Evolutionary conservation across 164 flowering plant genomes (phyloP), one percentile per base, ranked within the genome.

Genomic region (Malania oleifera): DNA sequence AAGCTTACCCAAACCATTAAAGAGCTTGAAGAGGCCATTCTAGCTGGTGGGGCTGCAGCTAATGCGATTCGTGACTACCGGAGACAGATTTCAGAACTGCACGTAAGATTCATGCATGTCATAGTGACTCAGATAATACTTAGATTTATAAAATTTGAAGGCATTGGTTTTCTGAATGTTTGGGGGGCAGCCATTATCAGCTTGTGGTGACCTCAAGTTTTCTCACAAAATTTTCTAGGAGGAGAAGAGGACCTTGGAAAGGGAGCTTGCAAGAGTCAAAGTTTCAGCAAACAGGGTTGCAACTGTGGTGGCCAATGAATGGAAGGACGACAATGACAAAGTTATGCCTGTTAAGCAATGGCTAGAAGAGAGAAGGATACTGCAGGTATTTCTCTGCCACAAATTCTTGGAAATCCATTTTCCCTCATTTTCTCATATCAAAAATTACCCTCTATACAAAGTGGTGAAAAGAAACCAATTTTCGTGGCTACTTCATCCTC

Each of bases 301-400:
- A 34, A 70, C 81, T 41, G 84, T 77, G 38, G 84, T 82, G 27
- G 91, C 93, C 39, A 83, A 86, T 66, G 89, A 86, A 61, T 89
- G 96, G 96, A 86, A 89, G 65, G 89, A 83, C 65, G 93, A 83
- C 9, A 79, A 73, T 44, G 87, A 84, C 60, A 84, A 78, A 76
- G 86, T 89, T 27, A 86, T 89, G 91, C 95, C 95, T 25, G 82
- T 86, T 22, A 86, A 72, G 66, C 81, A 86, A 62, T 89, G 96
- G 95, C 77, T 89, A 15, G 91, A 86, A 70, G 93, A 86, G 61
- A 73, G 96, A 61, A 81, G 76, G 68, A 29, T 83, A 41, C 51
- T 86, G 59, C 96, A 85, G 86, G 96, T 84, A 75, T 29, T 31
- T 41, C 18, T 9, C 20, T 68, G 25, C 56, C 17, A 15, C 12